These are phyloP conservation scores for Sporothrix schenckii DNA, from an alignment of 2,329 filamentous ascomycete genomes.

Conservation along the genomic window DNA sequence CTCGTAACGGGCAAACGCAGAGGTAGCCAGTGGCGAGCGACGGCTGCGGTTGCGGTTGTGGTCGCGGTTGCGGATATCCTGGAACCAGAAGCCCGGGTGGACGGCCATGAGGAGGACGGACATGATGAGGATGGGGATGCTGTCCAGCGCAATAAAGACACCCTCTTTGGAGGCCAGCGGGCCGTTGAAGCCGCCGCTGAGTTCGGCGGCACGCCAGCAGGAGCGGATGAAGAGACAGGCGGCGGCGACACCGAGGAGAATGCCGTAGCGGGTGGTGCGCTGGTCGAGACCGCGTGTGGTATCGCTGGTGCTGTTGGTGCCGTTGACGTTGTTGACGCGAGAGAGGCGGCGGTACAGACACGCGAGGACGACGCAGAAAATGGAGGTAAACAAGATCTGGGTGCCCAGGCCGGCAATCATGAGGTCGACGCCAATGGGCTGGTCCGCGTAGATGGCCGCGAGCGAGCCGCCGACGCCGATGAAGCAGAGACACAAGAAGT, in stretches of 20 bases:
- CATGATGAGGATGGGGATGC: conserved; percentile 34
- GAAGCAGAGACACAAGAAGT: conserved; percentile 36
- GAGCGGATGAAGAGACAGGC: conserved; percentile 35
- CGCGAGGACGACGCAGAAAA: conserved; percentile 32
- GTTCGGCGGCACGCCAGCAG: conserved; percentile 35
- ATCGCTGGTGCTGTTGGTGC: too few relatives aligned
- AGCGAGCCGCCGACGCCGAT: conserved; percentile 36
- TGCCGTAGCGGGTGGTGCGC: conserved; percentile 2
- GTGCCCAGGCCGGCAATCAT: conserved; percentile 36
- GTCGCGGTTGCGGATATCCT: too few relatives aligned
- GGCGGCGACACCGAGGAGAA: conserved; percentile 26
- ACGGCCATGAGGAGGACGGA: conserved; percentile 29
- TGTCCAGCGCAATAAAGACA: conserved; percentile 35
- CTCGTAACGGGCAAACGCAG: not conserved
- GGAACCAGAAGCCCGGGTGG: conserved; percentile 24
- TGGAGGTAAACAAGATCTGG: conserved; percentile 35
- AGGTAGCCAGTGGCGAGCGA: too few relatives aligned
- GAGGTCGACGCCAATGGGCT: conserved; percentile 36
- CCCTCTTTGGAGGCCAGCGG: conserved; percentile 34
- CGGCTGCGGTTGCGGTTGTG: too few relatives aligned
- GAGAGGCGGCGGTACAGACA: not conserved
- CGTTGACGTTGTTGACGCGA: too few relatives aligned
- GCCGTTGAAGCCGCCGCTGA: conserved; percentile 36
- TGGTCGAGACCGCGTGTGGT: not conserved
- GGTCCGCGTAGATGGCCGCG: conserved; percentile 35